phyloP scores from a whole-genome alignment of 441 rosid genomes.

The Arabidopsis hybrid region DNA sequence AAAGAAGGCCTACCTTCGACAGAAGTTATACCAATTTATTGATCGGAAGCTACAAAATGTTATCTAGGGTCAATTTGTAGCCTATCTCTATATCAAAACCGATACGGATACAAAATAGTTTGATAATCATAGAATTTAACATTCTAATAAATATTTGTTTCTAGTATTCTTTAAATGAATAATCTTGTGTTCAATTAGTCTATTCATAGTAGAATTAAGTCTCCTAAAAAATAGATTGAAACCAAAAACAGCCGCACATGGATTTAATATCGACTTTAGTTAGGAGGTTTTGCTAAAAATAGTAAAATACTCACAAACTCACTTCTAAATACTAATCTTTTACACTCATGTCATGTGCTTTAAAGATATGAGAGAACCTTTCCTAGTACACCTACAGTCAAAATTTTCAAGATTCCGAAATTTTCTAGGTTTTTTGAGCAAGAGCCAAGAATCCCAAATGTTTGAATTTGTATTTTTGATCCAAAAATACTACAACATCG shows the following conservation, averaged over 20 bases:
- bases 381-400: slow-evolving; percentile 3
- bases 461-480: not conserved
- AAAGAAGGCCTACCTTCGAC: too few species aligned
- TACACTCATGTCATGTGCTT: not conserved
- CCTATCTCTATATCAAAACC: not conserved
- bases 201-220: not conserved
- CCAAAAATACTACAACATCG: not conserved
- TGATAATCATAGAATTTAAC: not conserved
- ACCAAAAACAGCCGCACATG: slow-evolving; percentile 9
- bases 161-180: not conserved
- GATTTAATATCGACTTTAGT: slow-evolving; percentile 11
- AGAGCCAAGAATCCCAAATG: too few species aligned
- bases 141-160: not conserved
- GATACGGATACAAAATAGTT: not conserved
- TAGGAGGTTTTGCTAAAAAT: not conserved
- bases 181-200: not conserved
- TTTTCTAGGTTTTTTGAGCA: not conserved
- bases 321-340: not conserved
- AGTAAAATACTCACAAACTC: slow-evolving; percentile 1
- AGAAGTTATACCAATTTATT: too few species aligned
- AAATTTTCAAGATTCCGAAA: slow-evolving; percentile 22
- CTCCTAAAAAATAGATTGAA: not conserved
- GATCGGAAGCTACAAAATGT: too few species aligned
- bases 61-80: not conserved
- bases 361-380: not conserved